phyloP scores from a whole-genome alignment of 305 asterid genomes.

The Striga hermonthica region DNA sequence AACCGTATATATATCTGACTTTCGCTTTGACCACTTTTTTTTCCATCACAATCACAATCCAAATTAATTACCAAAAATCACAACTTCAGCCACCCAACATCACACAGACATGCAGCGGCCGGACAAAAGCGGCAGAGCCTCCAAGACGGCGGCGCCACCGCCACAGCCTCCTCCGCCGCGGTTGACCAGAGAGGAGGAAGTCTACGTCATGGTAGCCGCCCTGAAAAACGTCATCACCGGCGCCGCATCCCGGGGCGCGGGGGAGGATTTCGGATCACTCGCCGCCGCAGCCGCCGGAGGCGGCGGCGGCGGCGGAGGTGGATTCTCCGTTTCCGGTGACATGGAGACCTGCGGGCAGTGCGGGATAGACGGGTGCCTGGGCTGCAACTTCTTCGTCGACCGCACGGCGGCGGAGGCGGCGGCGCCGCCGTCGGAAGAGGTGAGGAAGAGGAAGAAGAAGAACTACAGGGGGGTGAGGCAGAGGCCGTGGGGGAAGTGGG shows the following conservation, averaged over 20 bases:
- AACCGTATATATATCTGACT: constrained; percentile 21
- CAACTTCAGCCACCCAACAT: constrained; percentile 13
- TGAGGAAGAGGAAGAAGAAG: constrained; percentile 57
- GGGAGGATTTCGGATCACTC: neutral
- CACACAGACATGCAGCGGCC: constrained; percentile 47
- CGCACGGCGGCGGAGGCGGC: neutral
- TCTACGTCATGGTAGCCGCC: constrained; percentile 59
- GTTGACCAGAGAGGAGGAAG: constrained; percentile 52
- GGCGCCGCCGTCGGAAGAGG: neutral
- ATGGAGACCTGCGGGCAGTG: constrained; percentile 51
- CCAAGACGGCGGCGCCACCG: neutral
- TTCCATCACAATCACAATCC: neutral
- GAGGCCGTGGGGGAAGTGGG: constrained; percentile 98
- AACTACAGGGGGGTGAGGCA: constrained; percentile 88
- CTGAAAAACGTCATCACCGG: constrained; percentile 51
- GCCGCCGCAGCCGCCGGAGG: neutral
- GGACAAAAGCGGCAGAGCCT: constrained; percentile 38
- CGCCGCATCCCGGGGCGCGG: neutral
- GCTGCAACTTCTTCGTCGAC: constrained; percentile 59
- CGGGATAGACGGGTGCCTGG: constrained; percentile 58
- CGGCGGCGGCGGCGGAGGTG: constrained; percentile 7
- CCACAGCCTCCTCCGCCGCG: constrained; percentile 15
- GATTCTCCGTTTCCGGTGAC: constrained; percentile 31
- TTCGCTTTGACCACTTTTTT: constrained; percentile 28
- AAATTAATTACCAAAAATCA: neutral